Conservation (phyloP, 495 filamentous ascomycete genomes). For the Penicillium herquei region DNA sequence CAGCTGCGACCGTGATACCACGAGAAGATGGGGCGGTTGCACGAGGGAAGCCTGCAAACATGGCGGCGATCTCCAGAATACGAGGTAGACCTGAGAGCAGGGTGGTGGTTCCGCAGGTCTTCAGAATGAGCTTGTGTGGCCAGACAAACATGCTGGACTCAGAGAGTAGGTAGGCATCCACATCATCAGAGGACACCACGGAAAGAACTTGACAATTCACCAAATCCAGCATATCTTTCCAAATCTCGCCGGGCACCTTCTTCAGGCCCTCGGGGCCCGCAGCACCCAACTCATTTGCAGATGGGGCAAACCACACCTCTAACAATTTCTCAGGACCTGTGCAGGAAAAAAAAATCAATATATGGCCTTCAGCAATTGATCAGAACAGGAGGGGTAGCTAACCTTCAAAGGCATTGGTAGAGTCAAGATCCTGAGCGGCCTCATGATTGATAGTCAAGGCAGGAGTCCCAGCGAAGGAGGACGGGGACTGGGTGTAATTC, state of each 20-base stretch:
- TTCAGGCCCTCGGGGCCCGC: conserved; percentile 79
- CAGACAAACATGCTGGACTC: conserved; percentile 99
- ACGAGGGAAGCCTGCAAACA: conserved; percentile 81
- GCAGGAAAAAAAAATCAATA: neutral
- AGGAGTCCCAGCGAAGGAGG: conserved; percentile 71
- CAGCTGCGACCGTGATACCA: conserved; percentile 68
- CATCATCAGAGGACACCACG: conserved; percentile 87
- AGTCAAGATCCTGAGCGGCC: conserved; percentile 91
- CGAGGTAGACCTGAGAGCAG: conserved; percentile 83
- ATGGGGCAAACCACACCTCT: conserved; percentile 96
- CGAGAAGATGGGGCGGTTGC: conserved; percentile 46
- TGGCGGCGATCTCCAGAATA: conserved; percentile 85
- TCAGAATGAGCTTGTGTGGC: conserved; percentile 96
- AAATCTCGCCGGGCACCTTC: conserved; percentile 75
- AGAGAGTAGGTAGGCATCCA: conserved; percentile 96
- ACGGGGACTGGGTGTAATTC: conserved; percentile 77
- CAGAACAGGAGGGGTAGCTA: conserved; percentile 11
- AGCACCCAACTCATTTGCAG: conserved; percentile 67
- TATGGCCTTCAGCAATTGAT: neutral
- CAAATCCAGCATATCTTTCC: conserved; percentile 96
- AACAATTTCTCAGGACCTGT: conserved; percentile 93
- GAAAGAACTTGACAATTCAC: conserved; percentile 99
- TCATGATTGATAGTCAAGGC: conserved; percentile 96
- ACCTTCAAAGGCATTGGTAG: conserved; percentile 96
- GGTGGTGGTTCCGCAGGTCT: conserved; percentile 98